These are phyloP conservation scores for Chamaecrista fasciculata DNA, from an alignment of 306 rosid genomes.

Conservation along the genomic window DNA sequence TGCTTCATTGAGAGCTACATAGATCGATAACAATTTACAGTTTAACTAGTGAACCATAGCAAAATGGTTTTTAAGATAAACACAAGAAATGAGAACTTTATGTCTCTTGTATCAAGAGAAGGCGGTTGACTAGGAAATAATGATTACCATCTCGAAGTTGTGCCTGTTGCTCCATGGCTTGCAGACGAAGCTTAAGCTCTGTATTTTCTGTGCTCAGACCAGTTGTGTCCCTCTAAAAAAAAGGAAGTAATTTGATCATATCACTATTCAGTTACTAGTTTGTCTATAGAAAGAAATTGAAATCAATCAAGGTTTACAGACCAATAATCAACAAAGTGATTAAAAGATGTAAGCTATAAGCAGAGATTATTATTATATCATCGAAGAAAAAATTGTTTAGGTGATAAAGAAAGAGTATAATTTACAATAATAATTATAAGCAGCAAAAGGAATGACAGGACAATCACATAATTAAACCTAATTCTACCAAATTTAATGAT, in stretches of 20 bases:
- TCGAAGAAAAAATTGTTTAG: neutral
- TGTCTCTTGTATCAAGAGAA: constrained; percentile 5
- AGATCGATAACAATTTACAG: constrained; percentile 26
- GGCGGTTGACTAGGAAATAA: constrained; percentile 4
- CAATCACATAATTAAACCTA: constrained; percentile 2
- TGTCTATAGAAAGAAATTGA: constrained; percentile 11
- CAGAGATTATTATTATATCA: constrained; percentile 2
- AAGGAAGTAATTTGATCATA: constrained; percentile 26
- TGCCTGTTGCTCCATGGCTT: constrained; percentile 99
- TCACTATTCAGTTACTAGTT: constrained; percentile 14
- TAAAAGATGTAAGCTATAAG: constrained; percentile 5
- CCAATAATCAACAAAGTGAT: neutral
- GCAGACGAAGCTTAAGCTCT: constrained; percentile 91
- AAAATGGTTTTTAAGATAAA: neutral
- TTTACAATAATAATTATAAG: constrained; percentile 15
- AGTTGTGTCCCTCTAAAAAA: constrained; percentile 75
- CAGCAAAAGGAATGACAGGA: neutral
- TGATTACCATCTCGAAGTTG: constrained; percentile 87
- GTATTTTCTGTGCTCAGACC: constrained; percentile 86
- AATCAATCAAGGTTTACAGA: constrained; percentile 10
- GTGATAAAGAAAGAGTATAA: neutral
- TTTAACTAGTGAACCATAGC: neutral
- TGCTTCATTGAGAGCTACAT: constrained; percentile 84
- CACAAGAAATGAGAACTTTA: constrained; percentile 11
- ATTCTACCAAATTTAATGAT: constrained; percentile 5